These are phyloP conservation scores for Boletales sp. DNA, from an alignment of 768 basidiomycete genomes.

Conservation along the genomic window DNA sequence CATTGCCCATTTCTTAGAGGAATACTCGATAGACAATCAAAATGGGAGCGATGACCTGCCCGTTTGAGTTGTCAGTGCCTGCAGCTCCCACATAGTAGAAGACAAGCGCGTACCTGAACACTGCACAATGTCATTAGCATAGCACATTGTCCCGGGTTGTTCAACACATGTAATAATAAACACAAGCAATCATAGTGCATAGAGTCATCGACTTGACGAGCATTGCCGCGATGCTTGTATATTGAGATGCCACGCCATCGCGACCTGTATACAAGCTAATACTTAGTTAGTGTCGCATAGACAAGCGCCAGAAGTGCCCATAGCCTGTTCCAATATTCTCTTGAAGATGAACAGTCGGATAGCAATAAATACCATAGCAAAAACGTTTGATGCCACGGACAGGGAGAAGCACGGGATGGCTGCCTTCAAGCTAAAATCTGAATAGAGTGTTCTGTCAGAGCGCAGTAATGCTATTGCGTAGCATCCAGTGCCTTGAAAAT, in stretches of 20 bases:
- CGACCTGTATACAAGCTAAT: too few relatives aligned
- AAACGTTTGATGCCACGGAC: not conserved
- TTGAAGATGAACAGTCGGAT: not conserved
- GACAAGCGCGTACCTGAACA: not conserved
- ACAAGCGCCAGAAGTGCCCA: not conserved
- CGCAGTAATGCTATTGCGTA: not conserved
- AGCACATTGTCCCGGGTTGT: not conserved
- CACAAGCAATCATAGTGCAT: not conserved
- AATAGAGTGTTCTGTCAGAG: not conserved
- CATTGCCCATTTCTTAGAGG: too few relatives aligned
- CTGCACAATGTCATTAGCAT: not conserved
- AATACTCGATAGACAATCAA: not conserved
- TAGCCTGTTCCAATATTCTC: not conserved
- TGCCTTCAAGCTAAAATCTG: not conserved
- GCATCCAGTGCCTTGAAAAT: not conserved
- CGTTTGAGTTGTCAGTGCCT: too few relatives aligned
- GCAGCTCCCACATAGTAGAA: too few relatives aligned
- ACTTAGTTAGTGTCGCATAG: too few relatives aligned
- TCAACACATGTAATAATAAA: not conserved
- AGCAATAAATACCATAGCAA: not conserved
- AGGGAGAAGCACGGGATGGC: not conserved
- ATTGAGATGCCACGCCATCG: not conserved
- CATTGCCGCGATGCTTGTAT: not conserved
- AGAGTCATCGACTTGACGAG: not conserved
- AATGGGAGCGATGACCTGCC: not conserved